Base-by-base conservation (phyloP, 2,329 filamentous ascomycete species). In the Monosporascus sp. region DNA sequence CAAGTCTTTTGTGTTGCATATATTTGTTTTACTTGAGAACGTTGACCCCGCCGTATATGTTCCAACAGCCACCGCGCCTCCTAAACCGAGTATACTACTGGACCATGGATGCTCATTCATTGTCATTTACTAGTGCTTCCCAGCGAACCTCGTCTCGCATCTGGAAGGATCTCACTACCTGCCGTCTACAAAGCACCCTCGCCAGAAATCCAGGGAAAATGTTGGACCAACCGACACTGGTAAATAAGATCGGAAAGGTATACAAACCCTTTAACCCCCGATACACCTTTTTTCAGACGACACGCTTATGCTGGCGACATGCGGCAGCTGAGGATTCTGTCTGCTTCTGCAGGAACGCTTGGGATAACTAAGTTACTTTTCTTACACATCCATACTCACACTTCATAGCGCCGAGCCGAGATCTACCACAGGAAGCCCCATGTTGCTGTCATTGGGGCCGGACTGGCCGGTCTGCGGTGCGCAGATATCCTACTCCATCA, bases 381-480 rank as follows among this genome's bases (percentile, higher is more conserved):
- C 16, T 31, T n/a, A 31, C 43, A 46, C 43, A 46, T 16, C 22
- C 43, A 27, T 46, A 22, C 43, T 46, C 53, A 48, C 53, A 59
- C 62, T 53, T 58, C 27, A 61, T 58, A 67, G 61, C 60, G 62
- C 55, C 61, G 56, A 50, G 57, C 61, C 38, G 58, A 58, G 50
- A 59, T 57, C 61, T 53, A 65, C 57, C 59, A 54, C 36, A 60
- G 60, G 37, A 72, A 68, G 53, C 79, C 81, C 7, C 83, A 84
- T 57, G 71, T 90, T 41, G 84, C 81, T 34, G 73, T 91, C n/a
- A 71, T 91, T 40, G 88, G 87, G 19, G 87, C 85, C 40, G 87
- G 87, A 5, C 75, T 90, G 26, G 79, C 87, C 6, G 87, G 87
- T 0, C 73, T 91, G n/a, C 78, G 86, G 57, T 88, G 85, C 64